Evolutionary conservation across 495 filamentous ascomycete genomes (phyloP), one percentile per base, ranked within the genome.

Genomic region (Staphylotrichum longicolle): DNA sequence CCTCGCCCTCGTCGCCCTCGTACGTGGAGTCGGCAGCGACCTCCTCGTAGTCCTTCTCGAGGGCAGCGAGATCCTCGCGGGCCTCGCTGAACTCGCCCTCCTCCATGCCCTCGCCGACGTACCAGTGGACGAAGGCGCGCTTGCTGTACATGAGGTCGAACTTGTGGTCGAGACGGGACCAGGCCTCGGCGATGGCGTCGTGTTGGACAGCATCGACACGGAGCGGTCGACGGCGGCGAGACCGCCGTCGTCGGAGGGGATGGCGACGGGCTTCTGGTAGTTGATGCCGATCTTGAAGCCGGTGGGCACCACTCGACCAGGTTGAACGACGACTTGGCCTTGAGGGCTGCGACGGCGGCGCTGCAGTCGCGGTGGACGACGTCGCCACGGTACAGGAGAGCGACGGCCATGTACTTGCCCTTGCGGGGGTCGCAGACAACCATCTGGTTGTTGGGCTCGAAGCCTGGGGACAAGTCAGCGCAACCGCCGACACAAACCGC

Each of bases 81-180:
- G 91, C 91, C 80, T 96, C 91, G 59, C 85, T 88, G 78, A 96
- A 96, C 77, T 96, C 91, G 65, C 91, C 91, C 74, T 96, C 91
- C 80, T 96, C 91, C 91, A 96, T 96, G 77, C 91, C 91, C 78
- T 96, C 91, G 68, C 91, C 91, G 49, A 96, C 91, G 70, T 96
- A 96, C 91, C 91, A 96, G 76, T 96, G 91, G 14, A 96, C 91
- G 71, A 96, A 96, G 46, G 91, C 91, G 68, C 91, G 89, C 85
- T 96, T 96, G 78, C 85, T 89, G 81, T 96, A 95, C 91, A 96
- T 96, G 65, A 96, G 89, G 68, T 96, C 91, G 77, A 96, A 96
- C 78, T 96, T 96, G 80, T 91, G 86, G 75, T 93, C 90, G 35
- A 96, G 81, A 64, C 90, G 88, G 49, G 83, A 85, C 91, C 91